phyloP scores from a whole-genome alignment of 2,329 filamentous ascomycete species.

The Colletotrichum sp. region DNA sequence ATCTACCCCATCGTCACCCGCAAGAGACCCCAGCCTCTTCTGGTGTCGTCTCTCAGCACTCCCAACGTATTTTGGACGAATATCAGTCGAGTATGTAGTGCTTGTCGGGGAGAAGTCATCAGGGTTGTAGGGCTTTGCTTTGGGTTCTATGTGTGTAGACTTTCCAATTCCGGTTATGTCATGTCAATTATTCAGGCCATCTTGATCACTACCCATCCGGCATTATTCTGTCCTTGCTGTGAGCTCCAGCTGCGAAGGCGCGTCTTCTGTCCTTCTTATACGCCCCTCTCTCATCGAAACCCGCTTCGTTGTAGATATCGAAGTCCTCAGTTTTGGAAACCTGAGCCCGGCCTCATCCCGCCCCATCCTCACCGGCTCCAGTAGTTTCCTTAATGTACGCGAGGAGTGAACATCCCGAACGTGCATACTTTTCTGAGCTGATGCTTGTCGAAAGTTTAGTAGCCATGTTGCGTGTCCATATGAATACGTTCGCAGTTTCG shows the following conservation, averaged over 20 bases:
- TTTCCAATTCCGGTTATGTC: too few species aligned
- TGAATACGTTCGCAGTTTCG: fast-evolving
- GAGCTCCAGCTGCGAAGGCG: fast-evolving
- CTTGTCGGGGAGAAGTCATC: too few species aligned
- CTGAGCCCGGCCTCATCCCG: neutral
- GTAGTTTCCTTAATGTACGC: fast-evolving
- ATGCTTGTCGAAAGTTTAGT: neutral
- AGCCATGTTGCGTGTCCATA: neutral
- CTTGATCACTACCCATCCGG: too few species aligned
- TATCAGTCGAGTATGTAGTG: neutral
- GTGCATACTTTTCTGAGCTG: neutral
- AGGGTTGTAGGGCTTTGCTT: too few species aligned
- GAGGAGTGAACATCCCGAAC: neutral
- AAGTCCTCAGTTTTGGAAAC: fast-evolving
- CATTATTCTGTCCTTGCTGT: neutral
- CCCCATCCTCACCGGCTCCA: neutral
- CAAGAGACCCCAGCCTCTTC: neutral
- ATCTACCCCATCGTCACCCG: neutral
- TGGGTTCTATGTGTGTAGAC: too few species aligned
- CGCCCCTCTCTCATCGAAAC: fast-evolving
- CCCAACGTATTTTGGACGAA: neutral
- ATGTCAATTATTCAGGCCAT: too few species aligned
- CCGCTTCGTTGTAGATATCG: neutral
- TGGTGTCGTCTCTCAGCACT: neutral
- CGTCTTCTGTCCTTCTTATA: neutral